Evolutionary conservation across 768 basidiomycete genomes (phyloP), one percentile per base, ranked within the genome.

Genomic region (Cyclocybe cylindracea): DNA sequence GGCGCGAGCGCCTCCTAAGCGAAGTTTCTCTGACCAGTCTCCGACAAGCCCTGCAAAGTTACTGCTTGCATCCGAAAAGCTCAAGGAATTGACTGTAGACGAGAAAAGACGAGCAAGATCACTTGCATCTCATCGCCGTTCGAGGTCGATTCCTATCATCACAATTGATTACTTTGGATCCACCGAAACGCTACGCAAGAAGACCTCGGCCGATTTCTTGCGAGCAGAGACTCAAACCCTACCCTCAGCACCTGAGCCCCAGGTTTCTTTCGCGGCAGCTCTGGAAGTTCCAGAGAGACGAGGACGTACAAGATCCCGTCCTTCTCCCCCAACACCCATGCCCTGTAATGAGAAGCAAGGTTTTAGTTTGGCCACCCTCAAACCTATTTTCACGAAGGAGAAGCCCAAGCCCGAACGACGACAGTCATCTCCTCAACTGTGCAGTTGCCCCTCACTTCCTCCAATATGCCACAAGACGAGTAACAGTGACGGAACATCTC

Each of bases 371-470:
- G 58, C 61, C 8, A 62, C 56, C 38, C 51, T 68, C 9, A 67
- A 64, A 38, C 58, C 62, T 16, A 57, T 58, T 44, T 66, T 65
- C 46, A 66, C 58, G 40, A 60, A 62, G 1, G 66, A 61, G 49
- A 62, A 59, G 39, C 57, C 54, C 16, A 64, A 62, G 48, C 47
- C 59, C 10, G 41, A 54, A 49, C 56, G 59, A 45, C 46, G 54
- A 19, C 38, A 54, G 29, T 70, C 71, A 7, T 68, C 66, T 16
- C 68, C 70, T 10, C 63, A 65, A 33, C 51, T 70, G 36, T 61
- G 52, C 24, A 55, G 59, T 18, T 44, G 61, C 10, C 44, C 44
- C 29, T 37, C 10, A 33, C 35, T 32, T 39, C 45, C 52, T 35
- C 35, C 41, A 5, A 24, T 24, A 24, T 50, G 39, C 31, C 55